Percentiles rank a stretch among this genome's conserved stretches.
These are phyloP conservation scores for Penicillium olsonii DNA, from an alignment of 2,329 filamentous ascomycete genomes.

Conservation along the genomic window DNA sequence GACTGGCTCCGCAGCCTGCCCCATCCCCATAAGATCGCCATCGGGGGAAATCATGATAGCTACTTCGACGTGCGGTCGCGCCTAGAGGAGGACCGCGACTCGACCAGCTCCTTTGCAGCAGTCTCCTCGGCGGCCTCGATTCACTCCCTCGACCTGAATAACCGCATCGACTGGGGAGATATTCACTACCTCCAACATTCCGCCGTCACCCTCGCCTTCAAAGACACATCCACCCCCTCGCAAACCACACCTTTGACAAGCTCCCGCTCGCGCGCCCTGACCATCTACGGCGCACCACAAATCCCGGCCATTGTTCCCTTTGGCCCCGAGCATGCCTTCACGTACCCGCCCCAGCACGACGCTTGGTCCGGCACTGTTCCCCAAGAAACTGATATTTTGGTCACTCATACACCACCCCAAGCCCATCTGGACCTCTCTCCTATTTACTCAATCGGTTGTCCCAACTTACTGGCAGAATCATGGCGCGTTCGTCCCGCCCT, in stretches of 20 bases:
- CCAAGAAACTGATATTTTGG: slow-evolving; percentile 70
- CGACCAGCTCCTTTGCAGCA: slow-evolving; percentile 24
- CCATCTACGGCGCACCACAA: slow-evolving; percentile 78
- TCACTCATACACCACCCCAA: slow-evolving; percentile 79
- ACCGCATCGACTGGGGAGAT: slow-evolving; percentile 63
- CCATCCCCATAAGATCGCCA: slow-evolving; percentile 76
- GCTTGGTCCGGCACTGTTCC: slow-evolving; percentile 75
- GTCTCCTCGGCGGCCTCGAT: slow-evolving; percentile 41
- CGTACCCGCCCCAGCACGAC: slow-evolving; percentile 66
- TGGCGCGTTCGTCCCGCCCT: slow-evolving; percentile 73
- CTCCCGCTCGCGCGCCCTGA: slow-evolving; percentile 60
- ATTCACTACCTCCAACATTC: slow-evolving; percentile 76
- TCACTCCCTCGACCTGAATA: slow-evolving; percentile 42
- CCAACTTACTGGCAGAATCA: slow-evolving; percentile 68
- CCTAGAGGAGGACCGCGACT: slow-evolving; percentile 54
- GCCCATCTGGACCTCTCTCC: slow-evolving; percentile 62
- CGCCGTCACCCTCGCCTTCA: slow-evolving; percentile 63
- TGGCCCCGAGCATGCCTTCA: slow-evolving; percentile 72
- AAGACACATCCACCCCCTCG: slow-evolving; percentile 46
- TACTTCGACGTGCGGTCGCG: slow-evolving; percentile 74
- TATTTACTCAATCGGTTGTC: slow-evolving; percentile 68
- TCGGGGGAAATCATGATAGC: slow-evolving; percentile 87
- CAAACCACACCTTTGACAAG: slow-evolving; percentile 45
- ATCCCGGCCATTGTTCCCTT: slow-evolving; percentile 69
- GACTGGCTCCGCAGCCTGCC: slow-evolving; percentile 77